These are phyloP conservation scores for Colletotrichum trifolii DNA, from an alignment of 2,329 filamentous ascomycete genomes.

Conservation along the genomic window DNA sequence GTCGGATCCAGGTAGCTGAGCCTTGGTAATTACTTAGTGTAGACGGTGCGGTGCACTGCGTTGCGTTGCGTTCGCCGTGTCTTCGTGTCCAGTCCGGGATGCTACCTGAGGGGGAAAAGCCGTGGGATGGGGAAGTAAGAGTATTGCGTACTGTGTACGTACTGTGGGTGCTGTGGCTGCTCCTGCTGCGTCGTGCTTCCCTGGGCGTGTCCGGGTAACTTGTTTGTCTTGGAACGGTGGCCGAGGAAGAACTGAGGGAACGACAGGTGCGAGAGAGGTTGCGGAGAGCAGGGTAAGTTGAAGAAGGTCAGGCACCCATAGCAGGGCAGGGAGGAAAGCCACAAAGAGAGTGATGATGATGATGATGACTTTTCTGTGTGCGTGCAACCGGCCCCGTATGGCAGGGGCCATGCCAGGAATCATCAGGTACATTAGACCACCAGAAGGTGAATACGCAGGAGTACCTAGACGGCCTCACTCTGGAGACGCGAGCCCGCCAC, in stretches of 20 bases:
- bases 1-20: constrained; percentile 10
- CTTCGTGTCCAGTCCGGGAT: too few relatives aligned
- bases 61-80: not conserved
- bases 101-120: too few relatives aligned
- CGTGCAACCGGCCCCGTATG: constrained; percentile 23
- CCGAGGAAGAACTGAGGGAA: constrained; percentile 2
- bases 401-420: constrained; percentile 13
- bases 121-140: too few relatives aligned
- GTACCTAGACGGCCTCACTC: too few relatives aligned
- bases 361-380: constrained; percentile 30
- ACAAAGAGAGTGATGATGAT: constrained; percentile 35
- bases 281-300: not conserved
- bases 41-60: constrained; percentile 21
- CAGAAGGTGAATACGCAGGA: too few relatives aligned
- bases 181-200: too few relatives aligned
- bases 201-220: too few relatives aligned
- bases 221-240: constrained; percentile 18
- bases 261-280: not conserved
- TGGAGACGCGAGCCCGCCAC: not conserved
- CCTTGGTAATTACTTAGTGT: constrained; percentile 5
- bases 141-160: too few relatives aligned
- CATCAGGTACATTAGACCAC: not conserved
- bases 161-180: too few relatives aligned
- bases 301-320: not conserved
- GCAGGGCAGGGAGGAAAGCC: constrained; percentile 21